These are phyloP conservation scores for Penicillium pancosmium DNA, from an alignment of 495 filamentous ascomycete species.

Conservation along the genomic window DNA sequence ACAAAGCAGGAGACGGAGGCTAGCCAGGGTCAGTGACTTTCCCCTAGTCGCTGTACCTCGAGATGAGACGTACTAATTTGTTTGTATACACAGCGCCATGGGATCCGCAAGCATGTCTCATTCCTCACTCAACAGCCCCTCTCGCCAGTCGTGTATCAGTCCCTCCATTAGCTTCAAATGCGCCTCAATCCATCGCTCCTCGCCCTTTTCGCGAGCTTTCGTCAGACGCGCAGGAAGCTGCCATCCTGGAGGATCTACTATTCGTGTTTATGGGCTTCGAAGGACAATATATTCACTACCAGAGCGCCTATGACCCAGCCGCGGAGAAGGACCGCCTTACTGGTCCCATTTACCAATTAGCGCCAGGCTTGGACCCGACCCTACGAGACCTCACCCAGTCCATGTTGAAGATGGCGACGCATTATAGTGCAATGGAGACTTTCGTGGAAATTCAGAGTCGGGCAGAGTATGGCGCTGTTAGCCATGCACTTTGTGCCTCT, in stretches of 20 bases:
- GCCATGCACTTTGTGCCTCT: slow-evolving; percentile 91
- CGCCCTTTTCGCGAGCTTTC: slow-evolving; percentile 70
- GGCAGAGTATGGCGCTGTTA: slow-evolving; percentile 93
- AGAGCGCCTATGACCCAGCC: slow-evolving; percentile 75
- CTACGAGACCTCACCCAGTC: slow-evolving; percentile 82
- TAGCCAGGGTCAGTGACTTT: slow-evolving; percentile 34
- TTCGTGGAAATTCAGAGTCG: slow-evolving; percentile 93
- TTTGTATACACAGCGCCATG: slow-evolving; percentile 57
- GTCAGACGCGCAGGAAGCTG: slow-evolving; percentile 79
- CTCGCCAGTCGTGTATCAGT: slow-evolving; percentile 84
- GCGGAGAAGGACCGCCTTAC: slow-evolving; percentile 83
- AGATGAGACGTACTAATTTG: slow-evolving; percentile 22
- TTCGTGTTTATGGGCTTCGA: slow-evolving; percentile 99
- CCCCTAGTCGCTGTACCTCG: slow-evolving; percentile 8
- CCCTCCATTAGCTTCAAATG: slow-evolving; percentile 72
- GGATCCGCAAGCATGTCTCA: slow-evolving; percentile 79
- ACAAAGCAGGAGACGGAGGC: slow-evolving; percentile 43
- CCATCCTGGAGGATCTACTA: slow-evolving; percentile 84
- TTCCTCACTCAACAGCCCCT: slow-evolving; percentile 85
- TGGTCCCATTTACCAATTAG: slow-evolving; percentile 78
- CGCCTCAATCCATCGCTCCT: slow-evolving; percentile 73
- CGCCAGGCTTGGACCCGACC: slow-evolving; percentile 86
- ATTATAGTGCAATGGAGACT: slow-evolving; percentile 86
- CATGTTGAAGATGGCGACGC: slow-evolving; percentile 94
- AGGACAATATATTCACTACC: slow-evolving; percentile 92